Conservation (phyloP, 495 filamentous ascomycete genomes). For the Tuber calosporum region DNA sequence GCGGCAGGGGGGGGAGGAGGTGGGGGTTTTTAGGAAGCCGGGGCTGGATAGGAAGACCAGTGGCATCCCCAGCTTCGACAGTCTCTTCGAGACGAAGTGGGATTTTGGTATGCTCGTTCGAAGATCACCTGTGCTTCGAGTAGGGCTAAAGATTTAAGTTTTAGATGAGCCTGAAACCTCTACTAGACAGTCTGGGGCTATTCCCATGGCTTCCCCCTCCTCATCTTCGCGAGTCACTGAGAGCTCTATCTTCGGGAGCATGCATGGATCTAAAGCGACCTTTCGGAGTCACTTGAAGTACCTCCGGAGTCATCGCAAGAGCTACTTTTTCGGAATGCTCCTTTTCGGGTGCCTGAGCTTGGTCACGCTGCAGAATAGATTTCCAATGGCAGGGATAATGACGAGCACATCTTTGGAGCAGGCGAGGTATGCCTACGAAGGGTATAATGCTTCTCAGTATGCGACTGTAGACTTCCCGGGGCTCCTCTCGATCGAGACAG, state of each 20-base stretch:
- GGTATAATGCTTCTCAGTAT: slow-evolving; percentile 5
- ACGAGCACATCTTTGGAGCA: background rate
- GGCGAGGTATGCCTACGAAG: background rate
- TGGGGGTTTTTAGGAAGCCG: background rate
- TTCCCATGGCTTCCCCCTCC: background rate
- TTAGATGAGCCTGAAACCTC: background rate
- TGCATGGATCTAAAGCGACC: background rate
- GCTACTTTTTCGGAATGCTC: background rate
- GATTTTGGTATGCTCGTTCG: slow-evolving; percentile 18
- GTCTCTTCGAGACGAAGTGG: slow-evolving; percentile 33
- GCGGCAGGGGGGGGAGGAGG: background rate
- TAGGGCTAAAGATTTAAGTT: background rate
- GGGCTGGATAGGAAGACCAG: slow-evolving; percentile 26
- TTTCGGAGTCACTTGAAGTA: background rate
- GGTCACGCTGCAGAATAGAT: background rate
- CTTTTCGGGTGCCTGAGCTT: background rate
- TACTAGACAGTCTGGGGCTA: background rate
- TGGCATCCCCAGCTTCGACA: slow-evolving; percentile 34
- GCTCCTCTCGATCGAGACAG: slow-evolving; percentile 40
- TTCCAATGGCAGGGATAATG: background rate
- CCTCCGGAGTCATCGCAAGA: background rate
- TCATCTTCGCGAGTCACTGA: background rate
- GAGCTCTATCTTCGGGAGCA: background rate
- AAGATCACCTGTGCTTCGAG: background rate
- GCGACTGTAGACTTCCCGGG: slow-evolving; percentile 34